These are phyloP conservation scores for Periconia macrospinosa DNA, from an alignment of 2,329 filamentous ascomycete species.

Conservation along the genomic window DNA sequence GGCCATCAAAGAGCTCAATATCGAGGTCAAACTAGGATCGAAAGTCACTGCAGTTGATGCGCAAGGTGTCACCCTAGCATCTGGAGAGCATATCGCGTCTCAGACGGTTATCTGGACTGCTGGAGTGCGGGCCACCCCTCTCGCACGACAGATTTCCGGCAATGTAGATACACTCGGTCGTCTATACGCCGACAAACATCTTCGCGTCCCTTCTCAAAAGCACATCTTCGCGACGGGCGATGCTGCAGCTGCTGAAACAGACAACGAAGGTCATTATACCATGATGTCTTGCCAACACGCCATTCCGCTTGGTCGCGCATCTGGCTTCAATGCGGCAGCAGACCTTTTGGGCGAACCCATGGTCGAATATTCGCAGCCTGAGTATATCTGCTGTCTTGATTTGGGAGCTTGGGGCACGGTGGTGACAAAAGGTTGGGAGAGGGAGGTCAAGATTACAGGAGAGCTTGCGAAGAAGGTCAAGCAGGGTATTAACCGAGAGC, in stretches of 20 bases:
- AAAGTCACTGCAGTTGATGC: background rate
- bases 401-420: background rate
- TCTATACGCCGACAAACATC: background rate
- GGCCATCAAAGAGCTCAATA: background rate
- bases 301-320: background rate
- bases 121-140: background rate
- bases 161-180: background rate
- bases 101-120: background rate
- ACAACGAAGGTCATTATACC: background rate
- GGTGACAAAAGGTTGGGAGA: background rate
- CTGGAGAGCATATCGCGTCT: background rate
- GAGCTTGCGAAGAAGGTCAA: background rate
- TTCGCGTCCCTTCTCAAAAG: background rate
- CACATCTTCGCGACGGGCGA: background rate
- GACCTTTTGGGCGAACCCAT: background rate
- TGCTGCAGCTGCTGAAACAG: background rate
- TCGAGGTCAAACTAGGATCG: background rate
- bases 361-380: background rate
- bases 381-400: background rate
- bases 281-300: slow-evolving; percentile 2
- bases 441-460: background rate
- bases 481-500: background rate
- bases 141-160: background rate
- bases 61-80: background rate
- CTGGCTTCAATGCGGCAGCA: background rate